Evolutionary conservation across 345 rosid species (phyloP), one percentile per base, ranked within the genome.

Genomic region (Odontarrhena argentea): DNA sequence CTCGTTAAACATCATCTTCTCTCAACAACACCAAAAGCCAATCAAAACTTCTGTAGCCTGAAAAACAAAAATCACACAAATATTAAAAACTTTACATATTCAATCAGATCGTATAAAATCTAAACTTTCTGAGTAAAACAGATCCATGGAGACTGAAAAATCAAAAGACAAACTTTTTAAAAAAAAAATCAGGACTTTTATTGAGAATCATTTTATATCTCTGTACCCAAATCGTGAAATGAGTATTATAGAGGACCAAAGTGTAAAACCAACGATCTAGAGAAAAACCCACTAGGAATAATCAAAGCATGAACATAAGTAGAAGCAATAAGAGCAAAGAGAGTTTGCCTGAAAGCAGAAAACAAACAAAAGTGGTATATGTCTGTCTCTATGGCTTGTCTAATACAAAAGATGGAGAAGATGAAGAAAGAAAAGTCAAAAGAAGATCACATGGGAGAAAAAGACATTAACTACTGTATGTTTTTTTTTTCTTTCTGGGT

Each of bases 1-100:
- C 60, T 88, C 90, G 24, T 83, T 89, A 47, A 81, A 68, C 74
- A 74, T 74, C 78, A 74, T 62, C 74, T 9, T 68, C 36, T 54
- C 40, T 54, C 36, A 38, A n/a, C 32, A 51, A 41, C 41, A 65
- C 8, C 58, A 47, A 47, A 28, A 55, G 15, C 12, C 55, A 10
- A 47, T 25, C 46, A 24, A 18, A 48, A 1, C 36, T 65, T 49
- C 53, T 65, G 38, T 50, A 9, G 52, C 26, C 67, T 66, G 73
- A 53, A 28, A 24, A 32, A 9, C 37, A 8, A 44, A n/a, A n/a
- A 8, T 0, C 46, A 36, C 3, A 3, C 2, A 3, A 45, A 9
- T 43, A 61, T 34, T 30, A n/a, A 43, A 9, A 48, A 28, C 3
- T 2, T 28, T 4, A 28, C 3, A 28, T 28, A 28, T 4, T 28